Percentiles rank a stretch among this genome's conserved stretches.
phyloP scores from a whole-genome alignment of 257 asterid genomes.

The Avicennia marina region DNA sequence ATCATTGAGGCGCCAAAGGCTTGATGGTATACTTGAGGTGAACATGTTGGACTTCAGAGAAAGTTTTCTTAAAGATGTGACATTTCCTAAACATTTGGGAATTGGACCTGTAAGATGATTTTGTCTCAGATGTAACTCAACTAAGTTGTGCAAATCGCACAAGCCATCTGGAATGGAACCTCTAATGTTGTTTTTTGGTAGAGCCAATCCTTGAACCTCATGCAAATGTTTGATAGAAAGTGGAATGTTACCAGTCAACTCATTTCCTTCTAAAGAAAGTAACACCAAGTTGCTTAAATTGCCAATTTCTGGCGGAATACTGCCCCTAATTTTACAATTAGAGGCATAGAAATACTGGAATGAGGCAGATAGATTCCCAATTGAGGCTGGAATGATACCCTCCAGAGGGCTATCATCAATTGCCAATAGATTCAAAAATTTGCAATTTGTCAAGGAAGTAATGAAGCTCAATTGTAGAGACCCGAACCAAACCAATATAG shows the following conservation, averaged over 20 bases:
- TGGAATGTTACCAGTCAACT: slow-evolving; percentile 19
- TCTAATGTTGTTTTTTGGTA: background rate
- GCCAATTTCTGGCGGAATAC: slow-evolving; percentile 13
- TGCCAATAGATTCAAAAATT: background rate
- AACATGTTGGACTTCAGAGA: slow-evolving; percentile 14
- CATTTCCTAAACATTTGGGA: slow-evolving; percentile 20
- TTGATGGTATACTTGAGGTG: slow-evolving; percentile 14
- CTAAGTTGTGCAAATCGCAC: slow-evolving; percentile 11
- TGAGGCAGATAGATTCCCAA: slow-evolving; percentile 27
- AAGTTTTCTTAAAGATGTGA: background rate
- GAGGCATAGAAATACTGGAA: background rate
- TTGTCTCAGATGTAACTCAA: background rate
- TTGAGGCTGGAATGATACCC: slow-evolving; percentile 17
- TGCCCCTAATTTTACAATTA: slow-evolving; percentile 12
- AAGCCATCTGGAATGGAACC: slow-evolving; percentile 7
- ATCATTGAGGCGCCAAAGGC: slow-evolving; percentile 19
- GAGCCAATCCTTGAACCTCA: slow-evolving; percentile 14
- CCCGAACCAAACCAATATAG: no score
- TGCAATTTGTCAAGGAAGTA: slow-evolving; percentile 24
- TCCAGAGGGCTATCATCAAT: slow-evolving; percentile 3
- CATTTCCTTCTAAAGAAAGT: background rate
- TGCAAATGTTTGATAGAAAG: background rate
- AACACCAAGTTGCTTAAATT: slow-evolving; percentile 11
- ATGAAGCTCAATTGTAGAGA: slow-evolving; percentile 15
- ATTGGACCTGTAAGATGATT: slow-evolving; percentile 15